phyloP scores from a whole-genome alignment of 331 rosid genomes.

The Quercus phellos region DNA sequence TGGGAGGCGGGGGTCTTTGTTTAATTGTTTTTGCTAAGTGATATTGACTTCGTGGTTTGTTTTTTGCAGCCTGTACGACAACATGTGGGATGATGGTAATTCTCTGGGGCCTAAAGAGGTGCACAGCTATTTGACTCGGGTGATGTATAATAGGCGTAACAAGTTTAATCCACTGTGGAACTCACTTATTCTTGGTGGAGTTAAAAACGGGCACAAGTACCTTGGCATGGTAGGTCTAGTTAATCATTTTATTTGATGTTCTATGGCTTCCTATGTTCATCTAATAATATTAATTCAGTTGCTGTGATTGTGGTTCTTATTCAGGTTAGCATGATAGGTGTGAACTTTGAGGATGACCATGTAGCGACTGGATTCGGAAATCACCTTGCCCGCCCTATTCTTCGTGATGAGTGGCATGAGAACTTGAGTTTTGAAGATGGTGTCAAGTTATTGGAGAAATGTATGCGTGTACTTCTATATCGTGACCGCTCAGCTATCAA shows the following conservation, averaged over 20 bases:
- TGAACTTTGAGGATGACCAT: conserved; percentile 29
- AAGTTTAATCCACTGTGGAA: conserved; percentile 72
- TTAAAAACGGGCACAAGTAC: conserved; percentile 60
- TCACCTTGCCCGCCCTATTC: conserved; percentile 91
- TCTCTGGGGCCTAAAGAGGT: too few relatives aligned
- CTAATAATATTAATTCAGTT: not conserved
- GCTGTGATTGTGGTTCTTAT: not conserved
- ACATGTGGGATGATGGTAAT: conserved; percentile 71
- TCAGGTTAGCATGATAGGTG: conserved; percentile 88
- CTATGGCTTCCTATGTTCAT: not conserved
- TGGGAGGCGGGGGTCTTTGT: not conserved
- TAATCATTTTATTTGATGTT: not conserved
- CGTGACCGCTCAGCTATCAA: conserved; percentile 93
- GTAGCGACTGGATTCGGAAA: too few relatives aligned
- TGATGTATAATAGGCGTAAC: conserved; percentile 76
- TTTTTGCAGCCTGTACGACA: conserved; percentile 63
- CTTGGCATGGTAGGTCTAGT: conserved; percentile 53
- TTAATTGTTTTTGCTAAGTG: conserved; percentile 22
- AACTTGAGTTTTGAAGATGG: conserved; percentile 79
- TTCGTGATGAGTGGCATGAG: conserved; percentile 89
- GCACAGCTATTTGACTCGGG: conserved; percentile 59
- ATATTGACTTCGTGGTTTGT: conserved; percentile 23
- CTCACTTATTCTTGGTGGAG: conserved; percentile 67
- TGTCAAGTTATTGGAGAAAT: conserved; percentile 78
- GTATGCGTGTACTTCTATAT: conserved; percentile 88